These are phyloP conservation scores for Peterozyma xylosa DNA, from an alignment of 805 yeast genomes.

Conservation along the genomic window DNA sequence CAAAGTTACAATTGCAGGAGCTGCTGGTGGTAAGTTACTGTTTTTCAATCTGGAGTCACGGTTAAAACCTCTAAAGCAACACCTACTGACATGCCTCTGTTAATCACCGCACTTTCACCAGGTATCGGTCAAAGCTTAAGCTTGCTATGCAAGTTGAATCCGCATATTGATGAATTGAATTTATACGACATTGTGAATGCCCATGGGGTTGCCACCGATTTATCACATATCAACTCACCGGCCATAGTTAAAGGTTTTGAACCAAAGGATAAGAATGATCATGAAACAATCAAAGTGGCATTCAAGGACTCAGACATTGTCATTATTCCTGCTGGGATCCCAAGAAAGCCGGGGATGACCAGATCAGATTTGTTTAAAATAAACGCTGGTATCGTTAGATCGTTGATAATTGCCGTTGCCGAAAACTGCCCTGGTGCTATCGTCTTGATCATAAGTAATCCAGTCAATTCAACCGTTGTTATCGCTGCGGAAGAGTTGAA, in stretches of 20 bases:
- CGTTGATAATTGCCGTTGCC: constrained; percentile 80
- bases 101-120: neutral
- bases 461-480: constrained; percentile 56
- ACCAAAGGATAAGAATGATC: constrained; percentile 20
- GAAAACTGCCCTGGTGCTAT: constrained; percentile 52
- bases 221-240: constrained; percentile 35
- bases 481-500: constrained; percentile 52
- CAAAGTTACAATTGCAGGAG: constrained; percentile 9
- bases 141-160: constrained; percentile 39
- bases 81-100: neutral
- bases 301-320: constrained; percentile 35
- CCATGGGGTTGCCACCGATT: constrained; percentile 50
- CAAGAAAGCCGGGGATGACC: constrained; percentile 93
- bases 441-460: constrained; percentile 49
- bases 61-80: too few relatives aligned
- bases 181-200: constrained; percentile 48
- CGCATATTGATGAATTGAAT: constrained; percentile 34
- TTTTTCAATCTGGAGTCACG: too few relatives aligned
- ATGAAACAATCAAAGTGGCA: constrained; percentile 32
- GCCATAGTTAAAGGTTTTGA: constrained; percentile 16
- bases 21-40: constrained; percentile 8
- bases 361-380: constrained; percentile 83
- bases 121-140: constrained; percentile 56
- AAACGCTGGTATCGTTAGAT: constrained; percentile 86
- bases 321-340: constrained; percentile 76